Conservation (phyloP, 306 rosid species). For the Purshia tridentata region DNA sequence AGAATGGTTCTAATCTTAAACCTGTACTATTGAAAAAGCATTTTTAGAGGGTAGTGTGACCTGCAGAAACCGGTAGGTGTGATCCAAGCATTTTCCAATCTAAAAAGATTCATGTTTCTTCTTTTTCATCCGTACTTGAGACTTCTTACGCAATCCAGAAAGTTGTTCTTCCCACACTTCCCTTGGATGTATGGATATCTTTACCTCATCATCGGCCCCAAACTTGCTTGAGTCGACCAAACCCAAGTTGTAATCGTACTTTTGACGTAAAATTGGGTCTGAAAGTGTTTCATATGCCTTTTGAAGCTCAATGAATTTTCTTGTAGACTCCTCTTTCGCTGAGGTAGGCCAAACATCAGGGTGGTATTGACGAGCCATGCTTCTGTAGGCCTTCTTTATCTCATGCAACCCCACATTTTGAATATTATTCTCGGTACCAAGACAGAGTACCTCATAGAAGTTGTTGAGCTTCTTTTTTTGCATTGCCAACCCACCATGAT, state of each 20-base stretch:
- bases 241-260: conserved; percentile 35
- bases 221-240: background rate
- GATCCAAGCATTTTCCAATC: no score
- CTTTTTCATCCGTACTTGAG: conserved; percentile 26
- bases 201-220: conserved; percentile 5
- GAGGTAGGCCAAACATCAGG: conserved; percentile 36
- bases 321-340: conserved; percentile 31
- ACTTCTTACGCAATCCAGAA: conserved; percentile 26
- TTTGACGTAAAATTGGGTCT: conserved; percentile 28
- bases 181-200: conserved; percentile 12
- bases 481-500: background rate
- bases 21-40: no score
- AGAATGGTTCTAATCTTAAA: no score
- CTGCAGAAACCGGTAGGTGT: no score
- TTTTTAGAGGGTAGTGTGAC: no score
- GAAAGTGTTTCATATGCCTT: conserved; percentile 45
- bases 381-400: conserved; percentile 42
- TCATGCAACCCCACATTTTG: conserved; percentile 17
- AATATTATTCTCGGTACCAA: conserved; percentile 18
- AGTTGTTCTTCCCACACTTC: conserved; percentile 45
- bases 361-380: conserved; percentile 36
- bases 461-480: conserved; percentile 9
- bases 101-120: background rate
- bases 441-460: conserved; percentile 33
- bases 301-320: conserved; percentile 35